Percentiles rank a stretch among this genome's conserved stretches.
These are phyloP conservation scores for Yamadazyma dushanensis DNA, from an alignment of 1,139 yeast species.

Conservation along the genomic window DNA sequence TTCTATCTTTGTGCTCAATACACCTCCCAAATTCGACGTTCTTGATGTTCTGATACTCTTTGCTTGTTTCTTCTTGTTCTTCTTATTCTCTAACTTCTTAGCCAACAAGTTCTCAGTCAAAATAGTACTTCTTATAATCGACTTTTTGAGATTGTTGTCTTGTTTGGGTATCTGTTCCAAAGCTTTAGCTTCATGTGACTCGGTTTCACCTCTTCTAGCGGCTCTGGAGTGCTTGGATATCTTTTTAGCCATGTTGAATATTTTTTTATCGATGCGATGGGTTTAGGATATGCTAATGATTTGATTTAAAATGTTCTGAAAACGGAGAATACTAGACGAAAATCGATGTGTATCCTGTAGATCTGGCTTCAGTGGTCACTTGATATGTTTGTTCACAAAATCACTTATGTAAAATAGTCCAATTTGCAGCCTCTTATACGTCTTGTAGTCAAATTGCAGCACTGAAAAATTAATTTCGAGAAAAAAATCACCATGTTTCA, in stretches of 20 bases:
- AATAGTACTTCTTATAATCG: slow-evolving; percentile 67
- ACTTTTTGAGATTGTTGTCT: slow-evolving; percentile 52
- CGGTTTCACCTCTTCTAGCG: slow-evolving; percentile 61
- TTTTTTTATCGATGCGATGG: slow-evolving; percentile 9
- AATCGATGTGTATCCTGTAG: no score
- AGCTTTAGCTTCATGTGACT: slow-evolving; percentile 45
- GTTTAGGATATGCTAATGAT: slow-evolving; percentile 2
- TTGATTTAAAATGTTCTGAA: no score
- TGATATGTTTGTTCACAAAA: no score
- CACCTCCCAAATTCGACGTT: slow-evolving; percentile 54
- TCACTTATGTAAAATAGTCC: no score
- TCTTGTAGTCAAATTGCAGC: no score
- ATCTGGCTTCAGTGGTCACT: no score
- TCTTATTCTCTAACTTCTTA: slow-evolving; percentile 45
- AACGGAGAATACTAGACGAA: no score
- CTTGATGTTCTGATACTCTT: slow-evolving; percentile 44
- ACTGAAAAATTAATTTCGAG: no score
- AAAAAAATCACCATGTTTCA: slow-evolving; percentile 2
- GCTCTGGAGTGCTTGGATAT: slow-evolving; percentile 75
- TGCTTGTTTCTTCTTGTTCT: slow-evolving; percentile 33
- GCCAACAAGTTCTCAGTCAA: slow-evolving; percentile 64
- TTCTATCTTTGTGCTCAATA: slow-evolving; percentile 59
- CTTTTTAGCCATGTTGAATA: slow-evolving; percentile 21
- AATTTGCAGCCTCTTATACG: no score
- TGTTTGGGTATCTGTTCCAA: slow-evolving; percentile 55